Conservation (phyloP, 345 rosid genomes). For the Turnera subulata region DNA sequence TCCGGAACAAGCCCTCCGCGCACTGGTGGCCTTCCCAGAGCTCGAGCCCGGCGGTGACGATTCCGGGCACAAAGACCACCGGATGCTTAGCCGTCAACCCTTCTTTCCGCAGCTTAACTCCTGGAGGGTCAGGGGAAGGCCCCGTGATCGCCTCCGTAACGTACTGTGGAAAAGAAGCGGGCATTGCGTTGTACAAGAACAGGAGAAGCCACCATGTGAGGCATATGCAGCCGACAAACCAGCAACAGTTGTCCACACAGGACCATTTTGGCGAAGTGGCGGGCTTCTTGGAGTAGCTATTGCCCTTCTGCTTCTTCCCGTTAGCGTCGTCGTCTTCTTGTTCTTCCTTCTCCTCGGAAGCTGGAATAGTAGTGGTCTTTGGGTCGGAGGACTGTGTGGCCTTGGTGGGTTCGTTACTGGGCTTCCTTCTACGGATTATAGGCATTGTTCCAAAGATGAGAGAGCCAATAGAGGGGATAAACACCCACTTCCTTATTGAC, state of each 20-base stretch:
- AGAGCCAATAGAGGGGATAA: no score
- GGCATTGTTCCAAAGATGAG: slow-evolving; percentile 6
- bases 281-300: slow-evolving; percentile 4
- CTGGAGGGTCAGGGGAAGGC: slow-evolving; percentile 87
- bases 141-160: slow-evolving; percentile 95
- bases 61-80: slow-evolving; percentile 91
- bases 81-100: slow-evolving; percentile 81
- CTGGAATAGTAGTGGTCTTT: slow-evolving; percentile 1
- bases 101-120: slow-evolving; percentile 77
- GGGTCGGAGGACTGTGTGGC: slow-evolving; percentile 1
- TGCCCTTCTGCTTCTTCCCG: background rate
- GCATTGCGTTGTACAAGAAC: slow-evolving; percentile 84
- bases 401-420: slow-evolving; percentile 3
- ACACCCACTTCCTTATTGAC: no score
- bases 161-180: slow-evolving; percentile 76
- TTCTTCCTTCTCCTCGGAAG: background rate
- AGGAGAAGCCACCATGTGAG: slow-evolving; percentile 80
- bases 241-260: slow-evolving; percentile 81
- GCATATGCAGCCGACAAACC: slow-evolving; percentile 85
- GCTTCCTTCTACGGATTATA: slow-evolving; percentile 11
- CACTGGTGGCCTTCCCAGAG: slow-evolving; percentile 94
- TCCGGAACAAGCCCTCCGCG: slow-evolving; percentile 85
- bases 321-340: slow-evolving; percentile 3
- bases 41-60: slow-evolving; percentile 92
- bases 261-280: slow-evolving; percentile 45